Evolutionary conservation across 257 asterid genomes (phyloP), one percentile per base, ranked within the genome.

Genomic region (Asclepias syriaca): DNA sequence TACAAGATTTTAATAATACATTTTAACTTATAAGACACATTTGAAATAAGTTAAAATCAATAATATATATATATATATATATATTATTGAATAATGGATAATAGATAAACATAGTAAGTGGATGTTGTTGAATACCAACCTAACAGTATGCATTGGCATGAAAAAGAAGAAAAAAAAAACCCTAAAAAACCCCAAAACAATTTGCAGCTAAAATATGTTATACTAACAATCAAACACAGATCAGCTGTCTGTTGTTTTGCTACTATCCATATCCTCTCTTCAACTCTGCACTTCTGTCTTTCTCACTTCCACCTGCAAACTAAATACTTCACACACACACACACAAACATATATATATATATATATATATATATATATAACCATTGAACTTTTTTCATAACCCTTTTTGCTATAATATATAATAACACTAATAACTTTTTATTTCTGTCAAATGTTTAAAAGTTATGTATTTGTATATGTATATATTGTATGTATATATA

Each of bases 91-190:
- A 21, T 19, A 51, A 9, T 18, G 50, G 12, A 32, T 6, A 29
- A 15, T 14, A 1, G 16, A 29, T 10, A 8, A 6, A 68, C 48
- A 68, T 13, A 66, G 14, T 6, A 3, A 27, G 29, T 51, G 22
- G 73, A 66, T 57, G 40, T 61, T 74, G 78, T 68, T 34, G 48
- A 69, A 29, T 49, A 75, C 69, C 70, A 58, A 68, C 78, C 78
- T 46, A 75, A 27, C 74, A 68, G 14, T 40, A 43, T 24, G 68
- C 15, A 64, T n/a, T 64, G 6, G 54, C 15, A 45, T 21, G 4
- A 14, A 74, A 24, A 24, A 24, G 27, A 0, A 24, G 0, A 24
- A 24, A 24, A 24, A 24, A 24, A 24, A 24, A 51, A 6, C 57
- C 57, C 3, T 16, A 51, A 51, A 16, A 43, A 0, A 24, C 27